These are phyloP conservation scores for Spongispora temasekensis DNA, from an alignment of 1,284 basidiomycete genomes.

Conservation along the genomic window DNA sequence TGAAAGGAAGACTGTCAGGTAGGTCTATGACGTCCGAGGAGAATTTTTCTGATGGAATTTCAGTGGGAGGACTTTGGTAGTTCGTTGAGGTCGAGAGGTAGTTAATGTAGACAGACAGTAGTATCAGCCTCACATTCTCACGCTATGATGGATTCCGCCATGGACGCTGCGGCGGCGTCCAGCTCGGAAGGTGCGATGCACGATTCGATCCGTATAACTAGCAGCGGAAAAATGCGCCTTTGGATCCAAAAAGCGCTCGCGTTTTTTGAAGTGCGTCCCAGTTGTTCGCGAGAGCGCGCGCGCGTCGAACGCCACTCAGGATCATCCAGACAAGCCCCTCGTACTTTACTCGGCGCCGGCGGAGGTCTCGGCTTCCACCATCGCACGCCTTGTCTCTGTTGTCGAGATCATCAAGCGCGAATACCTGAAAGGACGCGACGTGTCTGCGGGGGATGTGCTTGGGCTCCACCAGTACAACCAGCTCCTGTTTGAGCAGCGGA, in stretches of 20 bases:
- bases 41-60: conserved; percentile 10
- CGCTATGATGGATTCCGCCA: conserved; percentile 14
- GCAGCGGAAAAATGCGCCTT: conserved; percentile 60
- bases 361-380: conserved; percentile 44
- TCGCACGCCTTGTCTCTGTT: conserved; percentile 73
- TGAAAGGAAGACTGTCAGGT: conserved; percentile 94
- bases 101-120: background rate
- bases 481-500: conserved; percentile 58
- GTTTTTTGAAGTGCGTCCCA: conserved; percentile 55
- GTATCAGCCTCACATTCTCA: conserved; percentile 18
- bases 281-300: conserved; percentile 2
- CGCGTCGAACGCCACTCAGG: conserved; percentile 40
- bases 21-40: conserved; percentile 32
- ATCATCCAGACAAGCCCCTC: conserved; percentile 55
- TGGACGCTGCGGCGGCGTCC: conserved; percentile 7
- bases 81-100: conserved; percentile 39
- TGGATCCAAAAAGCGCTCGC: conserved; percentile 66
- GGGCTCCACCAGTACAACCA: conserved; percentile 84
- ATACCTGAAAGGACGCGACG: conserved; percentile 55
- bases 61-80: conserved; percentile 57
- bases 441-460: conserved; percentile 41
- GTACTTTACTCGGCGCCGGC: conserved; percentile 68
- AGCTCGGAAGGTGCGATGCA: conserved; percentile 5
- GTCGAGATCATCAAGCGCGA: conserved; percentile 86
- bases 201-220: conserved; percentile 57